These are phyloP conservation scores for Ocimum tenuiflorum DNA, from an alignment of 257 asterid genomes.

Conservation along the genomic window DNA sequence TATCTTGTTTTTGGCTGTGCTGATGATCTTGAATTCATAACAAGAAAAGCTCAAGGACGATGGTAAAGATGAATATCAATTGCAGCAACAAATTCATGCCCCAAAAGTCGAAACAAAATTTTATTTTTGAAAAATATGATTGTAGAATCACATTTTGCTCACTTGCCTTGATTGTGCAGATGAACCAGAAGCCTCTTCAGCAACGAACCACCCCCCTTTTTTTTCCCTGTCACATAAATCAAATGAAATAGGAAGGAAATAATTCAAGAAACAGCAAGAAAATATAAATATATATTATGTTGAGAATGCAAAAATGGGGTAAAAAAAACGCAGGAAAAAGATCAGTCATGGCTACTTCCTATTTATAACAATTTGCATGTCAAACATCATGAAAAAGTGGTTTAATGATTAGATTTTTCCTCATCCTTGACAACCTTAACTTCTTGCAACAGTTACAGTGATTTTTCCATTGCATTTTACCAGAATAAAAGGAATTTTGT, in stretches of 20 bases:
- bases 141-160: background rate
- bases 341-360: background rate
- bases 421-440: conserved; percentile 4
- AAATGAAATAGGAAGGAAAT: background rate
- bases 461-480: conserved; percentile 22
- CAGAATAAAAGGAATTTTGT: background rate
- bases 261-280: background rate
- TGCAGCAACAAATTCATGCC: background rate
- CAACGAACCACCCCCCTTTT: background rate
- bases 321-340: background rate
- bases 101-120: too few species aligned
- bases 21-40: background rate
- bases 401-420: background rate
- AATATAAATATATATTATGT: background rate
- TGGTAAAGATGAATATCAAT: background rate
- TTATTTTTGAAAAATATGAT: too few species aligned
- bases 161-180: background rate
- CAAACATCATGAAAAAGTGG: background rate
- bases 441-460: conserved; percentile 31
- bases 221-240: background rate
- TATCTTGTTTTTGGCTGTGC: too few species aligned
- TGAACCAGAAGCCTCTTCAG: too few species aligned
- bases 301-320: background rate
- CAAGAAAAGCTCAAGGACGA: background rate
- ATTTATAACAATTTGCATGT: background rate